Conservation (phyloP, 306 rosid species). For the Vachellia pachyceras region DNA sequence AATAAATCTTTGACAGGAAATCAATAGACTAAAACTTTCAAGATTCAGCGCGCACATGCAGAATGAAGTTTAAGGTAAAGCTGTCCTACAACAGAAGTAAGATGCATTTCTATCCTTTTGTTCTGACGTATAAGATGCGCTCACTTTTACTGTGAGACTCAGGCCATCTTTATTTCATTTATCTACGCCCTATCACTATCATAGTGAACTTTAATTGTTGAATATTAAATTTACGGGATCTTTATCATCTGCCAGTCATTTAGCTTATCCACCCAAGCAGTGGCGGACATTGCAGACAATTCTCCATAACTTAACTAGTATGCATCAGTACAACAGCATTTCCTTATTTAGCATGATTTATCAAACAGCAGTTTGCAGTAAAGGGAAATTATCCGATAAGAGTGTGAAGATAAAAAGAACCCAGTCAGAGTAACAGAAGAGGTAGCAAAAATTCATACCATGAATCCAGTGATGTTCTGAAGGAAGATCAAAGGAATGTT, state of each 20-base stretch:
- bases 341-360: neutral
- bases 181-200: conserved; percentile 11
- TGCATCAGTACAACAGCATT: conserved; percentile 6
- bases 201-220: conserved; percentile 23
- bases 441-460: conserved; percentile 58
- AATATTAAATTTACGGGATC: conserved; percentile 4
- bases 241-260: neutral
- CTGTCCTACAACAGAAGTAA: neutral
- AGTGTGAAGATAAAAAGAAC: conserved; percentile 8
- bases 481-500: conserved; percentile 92
- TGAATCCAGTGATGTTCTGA: conserved; percentile 97
- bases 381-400: conserved; percentile 12
- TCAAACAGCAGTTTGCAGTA: conserved; percentile 6
- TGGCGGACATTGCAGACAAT: neutral
- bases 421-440: conserved; percentile 32
- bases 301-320: neutral
- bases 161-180: conserved; percentile 21
- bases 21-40: conserved; percentile 6
- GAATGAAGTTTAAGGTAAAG: conserved; percentile 19
- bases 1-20: neutral
- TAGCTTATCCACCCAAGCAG: neutral
- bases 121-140: conserved; percentile 20
- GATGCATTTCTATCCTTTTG: neutral
- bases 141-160: conserved; percentile 19
- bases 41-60: neutral